Evolutionary conservation across 148 eudicot genomes (phyloP).

Genomic region (Bassia scoparia): DNA sequence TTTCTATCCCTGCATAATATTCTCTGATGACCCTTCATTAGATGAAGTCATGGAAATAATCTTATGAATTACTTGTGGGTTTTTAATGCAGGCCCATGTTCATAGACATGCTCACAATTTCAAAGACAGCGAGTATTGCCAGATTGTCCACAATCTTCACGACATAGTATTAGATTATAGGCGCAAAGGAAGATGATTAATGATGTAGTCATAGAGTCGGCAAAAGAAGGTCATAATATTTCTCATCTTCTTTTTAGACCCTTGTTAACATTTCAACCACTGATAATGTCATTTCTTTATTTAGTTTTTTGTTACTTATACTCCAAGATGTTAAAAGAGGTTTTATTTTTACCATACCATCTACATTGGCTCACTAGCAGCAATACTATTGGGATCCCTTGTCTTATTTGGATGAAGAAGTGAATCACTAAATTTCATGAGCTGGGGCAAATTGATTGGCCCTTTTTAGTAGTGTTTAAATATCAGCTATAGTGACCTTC

Average conservation of each 20-base stretch:
- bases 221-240: slow-evolving; percentile 56
- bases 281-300: background rate
- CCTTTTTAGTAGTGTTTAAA: background rate
- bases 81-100: slow-evolving; percentile 70
- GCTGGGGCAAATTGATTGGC: too few relatives aligned
- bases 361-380: background rate
- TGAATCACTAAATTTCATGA: background rate
- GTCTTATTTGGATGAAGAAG: background rate
- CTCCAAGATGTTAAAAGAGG: background rate
- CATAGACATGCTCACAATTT: slow-evolving; percentile 98
- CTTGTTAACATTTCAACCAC: background rate
- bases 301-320: background rate
- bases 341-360: background rate
- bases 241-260: background rate
- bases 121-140: slow-evolving; percentile 98
- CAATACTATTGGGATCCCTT: background rate
- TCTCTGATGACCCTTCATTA: background rate
- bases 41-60: background rate
- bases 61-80: slow-evolving; percentile 4
- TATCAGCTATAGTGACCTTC: background rate
- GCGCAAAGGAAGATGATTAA: slow-evolving; percentile 77
- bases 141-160: slow-evolving; percentile 95
- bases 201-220: slow-evolving; percentile 79
- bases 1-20: too few relatives aligned
- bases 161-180: slow-evolving; percentile 79